A percentile compares a stretch with the other conserved stretches of the same genome.
These are phyloP conservation scores for Teunomyces panamensis DNA, from an alignment of 805 yeast species.

Conservation along the genomic window DNA sequence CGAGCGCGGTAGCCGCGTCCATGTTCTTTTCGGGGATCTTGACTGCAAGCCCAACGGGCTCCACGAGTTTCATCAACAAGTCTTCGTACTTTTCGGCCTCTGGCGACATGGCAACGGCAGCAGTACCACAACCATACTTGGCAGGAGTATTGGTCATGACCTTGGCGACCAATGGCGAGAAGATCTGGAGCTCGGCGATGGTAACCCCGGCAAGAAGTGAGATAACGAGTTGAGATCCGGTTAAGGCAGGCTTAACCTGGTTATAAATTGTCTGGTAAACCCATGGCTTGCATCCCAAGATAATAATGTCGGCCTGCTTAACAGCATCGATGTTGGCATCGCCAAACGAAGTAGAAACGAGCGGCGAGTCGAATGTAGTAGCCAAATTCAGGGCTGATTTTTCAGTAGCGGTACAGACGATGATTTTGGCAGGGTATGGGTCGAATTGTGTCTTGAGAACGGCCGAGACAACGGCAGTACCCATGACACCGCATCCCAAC, in stretches of 20 bases:
- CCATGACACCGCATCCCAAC: conserved; percentile 94
- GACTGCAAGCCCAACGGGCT: conserved; percentile 65
- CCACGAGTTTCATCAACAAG: conserved; percentile 50
- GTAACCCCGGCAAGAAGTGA: conserved; percentile 94
- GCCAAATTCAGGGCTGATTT: conserved; percentile 45
- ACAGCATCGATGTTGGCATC: conserved; percentile 58
- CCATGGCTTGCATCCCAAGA: conserved; percentile 89
- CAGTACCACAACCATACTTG: conserved; percentile 88
- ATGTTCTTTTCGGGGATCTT: conserved; percentile 84
- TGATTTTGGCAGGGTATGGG: conserved; percentile 66
- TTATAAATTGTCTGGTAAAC: conserved; percentile 61
- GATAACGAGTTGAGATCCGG: conserved; percentile 58
- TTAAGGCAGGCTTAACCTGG: conserved; percentile 44
- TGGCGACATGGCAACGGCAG: conserved; percentile 76
- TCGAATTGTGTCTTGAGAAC: conserved; percentile 49
- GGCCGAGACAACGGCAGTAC: conserved; percentile 86
- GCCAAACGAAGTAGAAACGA: conserved; percentile 49
- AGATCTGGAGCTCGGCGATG: conserved; percentile 56
- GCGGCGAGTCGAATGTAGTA: conserved; percentile 34
- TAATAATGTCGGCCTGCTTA: conserved; percentile 59
- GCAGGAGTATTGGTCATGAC: conserved; percentile 99
- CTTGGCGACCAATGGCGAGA: conserved; percentile 65
- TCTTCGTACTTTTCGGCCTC: conserved; percentile 46
- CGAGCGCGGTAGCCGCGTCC: conserved; percentile 94
- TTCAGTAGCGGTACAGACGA: conserved; percentile 70